phyloP scores from a whole-genome alignment of 371 early-diverging fungal genomes.

The Actinomortierella wolfii region DNA sequence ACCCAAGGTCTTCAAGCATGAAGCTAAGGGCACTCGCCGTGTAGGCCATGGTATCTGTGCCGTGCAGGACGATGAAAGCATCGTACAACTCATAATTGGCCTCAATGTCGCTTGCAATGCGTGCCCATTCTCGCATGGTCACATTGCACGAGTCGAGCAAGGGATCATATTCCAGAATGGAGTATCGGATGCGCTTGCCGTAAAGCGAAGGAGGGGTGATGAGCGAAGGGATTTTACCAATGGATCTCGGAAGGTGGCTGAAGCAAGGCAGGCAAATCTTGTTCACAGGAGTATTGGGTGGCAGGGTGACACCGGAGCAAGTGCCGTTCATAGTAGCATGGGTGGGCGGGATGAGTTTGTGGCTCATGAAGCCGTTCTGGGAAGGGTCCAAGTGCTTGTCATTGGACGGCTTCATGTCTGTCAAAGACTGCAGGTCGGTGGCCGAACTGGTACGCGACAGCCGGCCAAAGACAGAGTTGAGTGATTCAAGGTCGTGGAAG shows the following conservation, averaged over 20 bases:
- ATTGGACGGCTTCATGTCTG: conserved; percentile 1
- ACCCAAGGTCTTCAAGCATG: conserved; percentile 93
- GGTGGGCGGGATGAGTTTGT: conserved; percentile 28
- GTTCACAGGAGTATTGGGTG: conserved; percentile 40
- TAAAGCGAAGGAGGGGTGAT: conserved; percentile 92
- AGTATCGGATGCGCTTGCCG: conserved; percentile 90
- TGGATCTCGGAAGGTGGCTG: conserved; percentile 29
- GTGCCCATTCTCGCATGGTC: conserved; percentile 94
- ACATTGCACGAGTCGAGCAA: conserved; percentile 95
- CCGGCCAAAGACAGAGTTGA: conserved; percentile 44
- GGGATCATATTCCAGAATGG: conserved; percentile 92
- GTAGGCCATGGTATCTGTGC: conserved; percentile 95
- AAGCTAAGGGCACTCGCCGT: conserved; percentile 95
- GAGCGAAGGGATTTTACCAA: conserved; percentile 65
- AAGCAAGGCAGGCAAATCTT: conserved; percentile 41
- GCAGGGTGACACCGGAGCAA: conserved; percentile 17
- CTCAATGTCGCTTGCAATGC: conserved; percentile 95
- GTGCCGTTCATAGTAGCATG: conserved; percentile 37
- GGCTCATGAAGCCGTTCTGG: conserved; percentile 25
- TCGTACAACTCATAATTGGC: conserved; percentile 90
- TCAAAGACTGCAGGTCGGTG: conserved; percentile 20
- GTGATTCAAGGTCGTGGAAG: conserved; percentile 83
- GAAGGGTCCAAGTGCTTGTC: conserved; percentile 31
- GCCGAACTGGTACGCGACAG: conserved; percentile 38
- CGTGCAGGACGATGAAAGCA: conserved; percentile 94